Base-by-base conservation (phyloP, 345 rosid genomes). In the Salix koriyanagi region DNA sequence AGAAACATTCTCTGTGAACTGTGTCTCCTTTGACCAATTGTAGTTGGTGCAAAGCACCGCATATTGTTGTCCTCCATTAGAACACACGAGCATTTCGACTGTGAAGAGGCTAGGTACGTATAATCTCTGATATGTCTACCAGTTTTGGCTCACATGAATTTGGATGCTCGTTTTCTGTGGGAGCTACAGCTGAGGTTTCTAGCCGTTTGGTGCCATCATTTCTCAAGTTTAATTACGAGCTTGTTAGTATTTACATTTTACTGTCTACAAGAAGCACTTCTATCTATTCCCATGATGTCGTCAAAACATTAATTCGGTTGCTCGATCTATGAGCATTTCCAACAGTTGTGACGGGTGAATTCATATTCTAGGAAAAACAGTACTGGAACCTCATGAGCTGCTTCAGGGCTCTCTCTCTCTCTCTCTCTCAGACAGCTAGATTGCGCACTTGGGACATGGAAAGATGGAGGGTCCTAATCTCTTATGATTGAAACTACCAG, bases 1-100 rank as follows among this genome's bases (percentile, higher is more conserved):
- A 81, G 60, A 76, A 78, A 86, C 91, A 88, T 80, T 87, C 71
- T 71, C 84, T 83, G 83, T 76, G 52, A 25, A 15, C 62, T 69
- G 39, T 86, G 89, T 88, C 88, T 85, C 87, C 84, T 77, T 86
- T 83, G 86, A 78, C 82, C 71, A 67, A 25, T 39, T 2, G 56
- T 6, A 14, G 26, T 67, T 21, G n/a, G 32, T 8, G 28, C 46
- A 54, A 36, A 71, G 32, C 48, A 73, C 52, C 58, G 0, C n/a
- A 28, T 28, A 37, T 21, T 48, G 65, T 23, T 65, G 67, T 52
- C 74, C 52, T 56, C 26, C 71, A 50, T 39, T 52, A 68, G 56
- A 3, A 34, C 61, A 70, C 32, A 9, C 42, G 21, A 48, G 26
- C 39, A 2, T 52, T 48, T 34, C 56, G 64, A 71, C 8, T 32